These are phyloP conservation scores for Dictyostelium citrinum DNA, from an alignment of 78 protist genomes.

Conservation along the genomic window DNA sequence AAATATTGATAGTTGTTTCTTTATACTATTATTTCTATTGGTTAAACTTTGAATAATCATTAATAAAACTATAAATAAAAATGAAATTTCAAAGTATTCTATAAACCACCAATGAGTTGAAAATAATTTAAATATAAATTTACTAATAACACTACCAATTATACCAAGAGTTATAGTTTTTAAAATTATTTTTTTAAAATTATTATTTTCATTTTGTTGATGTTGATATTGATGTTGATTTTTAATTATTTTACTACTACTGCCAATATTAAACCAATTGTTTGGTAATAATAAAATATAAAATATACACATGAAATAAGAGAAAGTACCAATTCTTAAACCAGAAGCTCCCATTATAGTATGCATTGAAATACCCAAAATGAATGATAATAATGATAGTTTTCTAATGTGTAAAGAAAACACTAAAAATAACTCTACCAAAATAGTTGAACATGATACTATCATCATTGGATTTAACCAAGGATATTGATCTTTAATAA, in stretches of 20 bases:
- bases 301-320: conserved; percentile 35
- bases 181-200: background rate
- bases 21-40: background rate
- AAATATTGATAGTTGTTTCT: background rate
- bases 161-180: background rate
- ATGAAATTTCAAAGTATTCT: background rate
- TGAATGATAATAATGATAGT: background rate
- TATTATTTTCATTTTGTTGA: background rate
- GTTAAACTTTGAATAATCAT: background rate
- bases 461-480: conserved; percentile 13
- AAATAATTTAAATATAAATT: background rate
- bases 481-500: background rate
- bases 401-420: background rate
- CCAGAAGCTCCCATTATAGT: conserved; percentile 20
- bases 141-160: background rate
- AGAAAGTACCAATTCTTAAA: conserved; percentile 59
- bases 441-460: conserved; percentile 10
- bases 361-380: conserved; percentile 43
- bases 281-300: conserved; percentile 9
- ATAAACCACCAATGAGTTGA: background rate
- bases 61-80: background rate
- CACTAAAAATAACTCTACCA: conserved; percentile 19
- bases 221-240: background rate
- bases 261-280: background rate
- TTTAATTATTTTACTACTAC: background rate